phyloP scores from a whole-genome alignment of 352 stramenopile genomes.

The Phytophthora pluvialis region DNA sequence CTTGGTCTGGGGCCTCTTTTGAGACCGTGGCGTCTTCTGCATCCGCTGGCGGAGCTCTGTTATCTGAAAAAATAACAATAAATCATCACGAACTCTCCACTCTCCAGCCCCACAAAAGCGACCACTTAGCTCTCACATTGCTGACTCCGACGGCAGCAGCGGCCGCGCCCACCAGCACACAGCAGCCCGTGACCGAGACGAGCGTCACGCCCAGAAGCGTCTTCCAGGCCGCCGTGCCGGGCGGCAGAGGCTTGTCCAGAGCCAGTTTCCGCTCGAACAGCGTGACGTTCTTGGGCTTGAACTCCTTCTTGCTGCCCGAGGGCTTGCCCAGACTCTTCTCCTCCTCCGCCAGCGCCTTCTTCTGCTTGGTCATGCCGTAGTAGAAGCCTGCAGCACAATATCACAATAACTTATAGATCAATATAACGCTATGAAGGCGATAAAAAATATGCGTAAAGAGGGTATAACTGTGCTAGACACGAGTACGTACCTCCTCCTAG shows the following conservation, averaged over 20 bases:
- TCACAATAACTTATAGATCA: slow-evolving; percentile 25
- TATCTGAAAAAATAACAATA: slow-evolving; percentile 26
- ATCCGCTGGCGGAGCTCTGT: slow-evolving; percentile 50
- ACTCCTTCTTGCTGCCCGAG: slow-evolving; percentile 24
- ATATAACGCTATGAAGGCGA: neutral
- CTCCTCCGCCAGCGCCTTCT: slow-evolving; percentile 45
- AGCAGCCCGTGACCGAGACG: slow-evolving; percentile 48
- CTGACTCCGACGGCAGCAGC: slow-evolving; percentile 42
- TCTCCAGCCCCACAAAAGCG: neutral
- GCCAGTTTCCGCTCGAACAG: slow-evolving; percentile 50
- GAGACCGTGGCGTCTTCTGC: slow-evolving; percentile 35
- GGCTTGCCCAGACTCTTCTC: slow-evolving; percentile 29
- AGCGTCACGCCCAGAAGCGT: slow-evolving; percentile 58
- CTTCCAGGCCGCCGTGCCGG: slow-evolving; percentile 47
- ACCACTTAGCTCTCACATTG: slow-evolving; percentile 38
- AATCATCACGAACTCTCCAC: slow-evolving; percentile 2
- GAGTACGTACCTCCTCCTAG: slow-evolving; percentile 48
- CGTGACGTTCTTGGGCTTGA: slow-evolving; percentile 35
- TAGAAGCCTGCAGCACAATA: slow-evolving; percentile 60
- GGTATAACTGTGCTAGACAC: neutral
- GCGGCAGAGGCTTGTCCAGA: slow-evolving; percentile 44
- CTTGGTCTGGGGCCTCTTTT: slow-evolving; percentile 16
- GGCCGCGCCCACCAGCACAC: slow-evolving; percentile 42
- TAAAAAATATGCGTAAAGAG: neutral
- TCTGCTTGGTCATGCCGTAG: slow-evolving; percentile 57